Evolutionary conservation across 208 protist genomes (phyloP).

Genomic region (Acanthamoeba healyi): DNA sequence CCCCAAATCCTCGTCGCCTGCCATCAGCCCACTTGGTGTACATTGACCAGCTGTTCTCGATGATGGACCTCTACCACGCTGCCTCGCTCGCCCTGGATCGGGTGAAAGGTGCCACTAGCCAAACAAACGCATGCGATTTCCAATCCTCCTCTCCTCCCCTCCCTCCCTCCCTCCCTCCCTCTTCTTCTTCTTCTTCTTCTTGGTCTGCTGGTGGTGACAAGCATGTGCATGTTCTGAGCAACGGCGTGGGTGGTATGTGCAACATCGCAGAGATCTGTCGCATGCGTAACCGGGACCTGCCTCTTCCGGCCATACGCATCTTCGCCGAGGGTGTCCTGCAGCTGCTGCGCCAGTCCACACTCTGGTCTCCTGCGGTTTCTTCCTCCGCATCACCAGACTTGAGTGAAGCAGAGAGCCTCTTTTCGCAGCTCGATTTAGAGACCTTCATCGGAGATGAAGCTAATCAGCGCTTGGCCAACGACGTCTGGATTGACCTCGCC

Average conservation of each 20-base stretch:
- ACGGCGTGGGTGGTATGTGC: no score
- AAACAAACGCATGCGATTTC: background rate
- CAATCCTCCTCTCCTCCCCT: background rate
- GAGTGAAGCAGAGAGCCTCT: background rate
- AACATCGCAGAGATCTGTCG: background rate
- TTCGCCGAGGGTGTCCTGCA: background rate
- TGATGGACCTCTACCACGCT: slow-evolving; percentile 21
- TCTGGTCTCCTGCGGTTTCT: background rate
- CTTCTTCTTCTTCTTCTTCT: no score
- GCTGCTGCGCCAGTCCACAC: background rate
- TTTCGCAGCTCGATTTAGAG: background rate
- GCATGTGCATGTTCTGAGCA: no score
- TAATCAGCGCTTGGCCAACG: background rate
- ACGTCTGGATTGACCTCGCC: background rate
- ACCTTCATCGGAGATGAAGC: background rate
- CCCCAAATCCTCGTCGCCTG: background rate
- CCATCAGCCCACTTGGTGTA: background rate
- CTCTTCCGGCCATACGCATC: background rate
- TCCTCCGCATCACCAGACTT: background rate
- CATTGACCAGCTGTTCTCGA: background rate
- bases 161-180: background rate
- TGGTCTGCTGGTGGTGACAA: no score
- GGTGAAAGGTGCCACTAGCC: background rate
- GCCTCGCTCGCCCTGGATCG: background rate
- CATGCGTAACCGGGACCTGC: background rate